Base-by-base conservation (phyloP, 1,284 basidiomycete species). In the Moniliophthora roreri region DNA sequence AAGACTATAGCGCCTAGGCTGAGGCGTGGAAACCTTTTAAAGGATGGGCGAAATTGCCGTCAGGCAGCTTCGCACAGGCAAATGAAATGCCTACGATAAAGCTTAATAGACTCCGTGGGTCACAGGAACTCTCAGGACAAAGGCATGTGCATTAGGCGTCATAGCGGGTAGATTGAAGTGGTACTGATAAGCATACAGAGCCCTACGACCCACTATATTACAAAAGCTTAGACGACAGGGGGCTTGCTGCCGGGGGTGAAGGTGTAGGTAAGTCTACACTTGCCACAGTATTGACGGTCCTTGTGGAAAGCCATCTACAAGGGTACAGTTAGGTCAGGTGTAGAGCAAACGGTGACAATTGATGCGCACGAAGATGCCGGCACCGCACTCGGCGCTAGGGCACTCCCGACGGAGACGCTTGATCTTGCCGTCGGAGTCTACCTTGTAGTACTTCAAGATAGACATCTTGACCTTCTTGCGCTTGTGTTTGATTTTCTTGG, bases 401-500 rank as follows among this genome's bases (percentile, higher is more conserved):
- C 96, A 98, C 77, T 98, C 96, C 66, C 96, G 91, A 69, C 96
- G 87, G 60, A 99, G 88, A 72, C 96, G 94, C 85, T 98, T 96
- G 83, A 99, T 95, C 82, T 97, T 97, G 74, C 96, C 97, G 69
- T 98, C 95, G 54, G 93, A 94, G 78, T 98, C 95, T 68, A 99
- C 95, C 80, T 95, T 97, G 84, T 98, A 98, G 85, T 97, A 98
- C 80, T 98, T 98, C 74, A 99, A 82, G 80, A 98, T 95, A 68
- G 94, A 81, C 95, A 97, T 94, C 81, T 96, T 99, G 82, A 98
- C 94, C 85, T 98, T 97, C 85, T 96, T 96, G 76, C 91, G 89
- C 89, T 98, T 98, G 84, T 98, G 95, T 89, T 98, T 98, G 85
- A 98, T 87, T 84, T 98, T 98, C 89, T 99, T 99, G 77, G 96